A percentile compares a stretch with the other conserved stretches of the same genome.
Conservation (phyloP, 768 basidiomycete species). For the Rickenella mellea region DNA sequence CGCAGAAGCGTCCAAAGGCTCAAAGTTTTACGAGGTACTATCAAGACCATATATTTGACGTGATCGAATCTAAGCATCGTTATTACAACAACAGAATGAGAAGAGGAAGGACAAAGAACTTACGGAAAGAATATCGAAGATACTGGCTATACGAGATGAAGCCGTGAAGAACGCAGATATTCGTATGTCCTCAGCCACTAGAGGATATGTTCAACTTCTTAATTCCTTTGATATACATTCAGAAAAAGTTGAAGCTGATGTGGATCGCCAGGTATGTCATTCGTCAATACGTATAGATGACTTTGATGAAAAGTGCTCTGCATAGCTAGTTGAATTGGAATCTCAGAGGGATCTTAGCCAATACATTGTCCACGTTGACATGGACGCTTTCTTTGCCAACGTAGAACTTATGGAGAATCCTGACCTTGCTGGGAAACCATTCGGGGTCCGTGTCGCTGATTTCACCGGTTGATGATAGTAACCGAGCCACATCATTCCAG, state of each 20-base stretch:
- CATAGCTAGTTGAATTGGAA: constrained; percentile 64
- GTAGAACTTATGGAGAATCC: constrained; percentile 67
- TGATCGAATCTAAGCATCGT: not conserved
- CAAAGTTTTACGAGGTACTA: constrained; percentile 78
- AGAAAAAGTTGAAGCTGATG: constrained; percentile 54
- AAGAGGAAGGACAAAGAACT: constrained; percentile 83
- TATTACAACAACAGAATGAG: constrained; percentile 51
- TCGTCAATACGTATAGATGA: not conserved
- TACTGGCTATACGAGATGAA: constrained; percentile 58
- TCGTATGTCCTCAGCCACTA: constrained; percentile 26
- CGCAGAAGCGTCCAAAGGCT: constrained; percentile 85
- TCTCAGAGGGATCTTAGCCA: constrained; percentile 69
- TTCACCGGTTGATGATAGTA: too few relatives aligned
- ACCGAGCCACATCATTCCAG: constrained; percentile 18
- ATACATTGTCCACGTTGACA: constrained; percentile 87
- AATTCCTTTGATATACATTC: constrained; percentile 8
- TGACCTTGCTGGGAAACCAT: constrained; percentile 58
- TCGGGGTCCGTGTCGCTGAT: constrained; percentile 41
- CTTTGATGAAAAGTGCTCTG: not conserved
- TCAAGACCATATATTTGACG: not conserved
- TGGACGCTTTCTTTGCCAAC: constrained; percentile 88
- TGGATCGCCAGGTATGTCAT: constrained; percentile 59
- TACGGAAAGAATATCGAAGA: constrained; percentile 62
- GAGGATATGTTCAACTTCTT: constrained; percentile 9
- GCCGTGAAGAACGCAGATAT: constrained; percentile 46